Conservation (phyloP, 2,329 filamentous ascomycete genomes). For the Karstenula rhodostoma region DNA sequence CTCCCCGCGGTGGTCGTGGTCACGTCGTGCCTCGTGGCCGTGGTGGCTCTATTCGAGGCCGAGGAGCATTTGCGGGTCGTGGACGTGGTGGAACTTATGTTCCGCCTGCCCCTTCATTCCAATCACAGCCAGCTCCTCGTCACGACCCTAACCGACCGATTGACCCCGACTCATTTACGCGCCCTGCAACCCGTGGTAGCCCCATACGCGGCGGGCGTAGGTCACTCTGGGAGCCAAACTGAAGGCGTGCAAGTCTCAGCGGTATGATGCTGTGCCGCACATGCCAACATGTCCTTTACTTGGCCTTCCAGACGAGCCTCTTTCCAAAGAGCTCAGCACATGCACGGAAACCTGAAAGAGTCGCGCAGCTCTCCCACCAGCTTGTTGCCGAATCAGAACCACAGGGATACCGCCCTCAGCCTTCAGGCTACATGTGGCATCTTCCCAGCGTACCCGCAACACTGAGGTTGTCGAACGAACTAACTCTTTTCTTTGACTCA, state of each 20-base stretch:
- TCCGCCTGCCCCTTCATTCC: conserved; percentile 37
- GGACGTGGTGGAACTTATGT: conserved; percentile 43
- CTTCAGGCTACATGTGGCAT: background rate
- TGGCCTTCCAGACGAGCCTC: background rate
- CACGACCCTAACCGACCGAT: conserved; percentile 49
- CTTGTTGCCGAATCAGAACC: background rate
- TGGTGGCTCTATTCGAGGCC: conserved; percentile 33
- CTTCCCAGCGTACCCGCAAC: background rate
- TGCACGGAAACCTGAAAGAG: background rate
- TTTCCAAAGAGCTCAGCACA: background rate
- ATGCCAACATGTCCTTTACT: background rate
- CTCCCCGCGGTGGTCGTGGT: conserved; percentile 44
- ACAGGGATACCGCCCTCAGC: background rate
- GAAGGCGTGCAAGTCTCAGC: background rate
- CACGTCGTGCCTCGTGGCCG: conserved; percentile 34
- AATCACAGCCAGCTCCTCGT: conserved; percentile 36
- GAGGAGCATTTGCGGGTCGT: conserved; percentile 41
- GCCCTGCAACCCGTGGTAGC: conserved; percentile 40
- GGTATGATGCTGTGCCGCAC: background rate
- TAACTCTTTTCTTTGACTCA: background rate
- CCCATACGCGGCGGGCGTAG: conserved; percentile 45
- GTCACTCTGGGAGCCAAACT: conserved; percentile 53
- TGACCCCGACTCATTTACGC: conserved; percentile 51
- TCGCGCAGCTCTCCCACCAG: background rate
- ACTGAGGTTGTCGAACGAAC: background rate